Percentiles rank a stretch among this genome's conserved stretches.
These are phyloP conservation scores for Barbatosphaeria neglecta DNA, from an alignment of 495 filamentous ascomycete genomes.

Conservation along the genomic window DNA sequence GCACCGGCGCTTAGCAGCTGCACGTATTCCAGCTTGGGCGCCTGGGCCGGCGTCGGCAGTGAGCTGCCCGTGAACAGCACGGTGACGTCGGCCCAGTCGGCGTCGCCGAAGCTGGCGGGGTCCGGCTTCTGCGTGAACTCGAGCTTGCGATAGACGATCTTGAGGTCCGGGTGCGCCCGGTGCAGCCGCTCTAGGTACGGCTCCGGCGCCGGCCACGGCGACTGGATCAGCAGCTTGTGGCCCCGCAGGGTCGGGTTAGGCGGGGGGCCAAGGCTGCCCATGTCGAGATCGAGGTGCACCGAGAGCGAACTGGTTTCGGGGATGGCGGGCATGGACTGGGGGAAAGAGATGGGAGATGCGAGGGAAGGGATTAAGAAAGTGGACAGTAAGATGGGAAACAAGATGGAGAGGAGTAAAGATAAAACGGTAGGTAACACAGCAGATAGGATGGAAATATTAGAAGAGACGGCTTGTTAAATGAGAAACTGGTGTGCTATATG, in stretches of 20 bases:
- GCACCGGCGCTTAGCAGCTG: conserved; percentile 67
- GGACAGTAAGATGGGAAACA: too few relatives aligned
- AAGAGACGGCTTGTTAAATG: too few relatives aligned
- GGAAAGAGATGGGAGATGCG: too few relatives aligned
- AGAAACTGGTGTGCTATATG: too few relatives aligned
- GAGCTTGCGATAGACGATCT: conserved; percentile 22
- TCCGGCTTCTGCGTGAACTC: conserved; percentile 1
- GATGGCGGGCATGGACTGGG: too few relatives aligned
- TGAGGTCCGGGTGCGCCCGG: conserved; percentile 38
- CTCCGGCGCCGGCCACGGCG: conserved; percentile 30
- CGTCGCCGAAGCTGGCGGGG: conserved; percentile 9
- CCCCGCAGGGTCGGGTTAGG: conserved; percentile 27
- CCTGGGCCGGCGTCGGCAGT: conserved; percentile 33
- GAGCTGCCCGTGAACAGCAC: conserved; percentile 48
- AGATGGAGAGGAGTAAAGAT: too few relatives aligned
- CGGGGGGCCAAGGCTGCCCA: neutral
- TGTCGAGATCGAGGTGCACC: too few relatives aligned
- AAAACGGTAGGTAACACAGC: too few relatives aligned
- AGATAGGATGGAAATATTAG: too few relatives aligned
- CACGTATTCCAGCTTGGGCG: conserved; percentile 53
- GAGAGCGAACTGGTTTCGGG: too few relatives aligned
- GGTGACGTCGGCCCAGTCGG: conserved; percentile 49
- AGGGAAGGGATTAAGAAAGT: too few relatives aligned
- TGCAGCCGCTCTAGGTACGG: conserved; percentile 29
- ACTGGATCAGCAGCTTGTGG: conserved; percentile 34